phyloP scores from a whole-genome alignment of 306 rosid species.

The Bauhinia variegata region DNA sequence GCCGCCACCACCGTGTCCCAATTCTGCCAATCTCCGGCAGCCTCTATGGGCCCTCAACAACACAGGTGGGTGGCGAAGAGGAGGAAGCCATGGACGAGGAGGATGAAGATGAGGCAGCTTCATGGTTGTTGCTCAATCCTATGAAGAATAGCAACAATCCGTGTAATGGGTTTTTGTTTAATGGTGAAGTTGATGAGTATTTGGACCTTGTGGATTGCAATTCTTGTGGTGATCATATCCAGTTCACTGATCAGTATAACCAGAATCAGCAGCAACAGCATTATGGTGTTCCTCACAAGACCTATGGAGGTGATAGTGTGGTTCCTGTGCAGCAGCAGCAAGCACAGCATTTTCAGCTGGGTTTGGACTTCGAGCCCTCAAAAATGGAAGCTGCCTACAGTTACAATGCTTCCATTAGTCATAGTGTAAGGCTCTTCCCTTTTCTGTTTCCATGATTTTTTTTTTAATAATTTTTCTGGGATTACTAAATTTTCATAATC shows the following conservation, averaged over 20 bases:
- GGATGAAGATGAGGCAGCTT: constrained; percentile 80
- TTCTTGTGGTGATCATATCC: constrained; percentile 46
- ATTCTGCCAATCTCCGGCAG: constrained; percentile 57
- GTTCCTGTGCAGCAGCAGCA: constrained; percentile 69
- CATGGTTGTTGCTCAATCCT: constrained; percentile 85
- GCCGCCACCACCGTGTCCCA: constrained; percentile 94
- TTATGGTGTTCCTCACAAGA: constrained; percentile 45
- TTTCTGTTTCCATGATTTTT: not conserved
- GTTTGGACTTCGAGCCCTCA: constrained; percentile 64
- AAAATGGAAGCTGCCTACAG: constrained; percentile 58
- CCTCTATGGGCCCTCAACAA: constrained; percentile 38
- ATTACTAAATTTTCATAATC: too few species aligned
- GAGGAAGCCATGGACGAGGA: constrained; percentile 50
- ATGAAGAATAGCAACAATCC: constrained; percentile 42
- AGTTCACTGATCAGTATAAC: constrained; percentile 35
- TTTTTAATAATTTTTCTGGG: too few species aligned
- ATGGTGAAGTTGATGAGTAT: constrained; percentile 84
- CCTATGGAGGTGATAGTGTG: constrained; percentile 66
- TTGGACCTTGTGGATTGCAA: constrained; percentile 82
- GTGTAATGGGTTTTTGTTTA: constrained; percentile 56
- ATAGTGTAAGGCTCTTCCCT: constrained; percentile 53
- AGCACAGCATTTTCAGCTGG: constrained; percentile 60
- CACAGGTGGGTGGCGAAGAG: constrained; percentile 43
- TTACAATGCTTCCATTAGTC: constrained; percentile 62
- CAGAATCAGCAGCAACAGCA: constrained; percentile 41